A percentile compares a stretch with the other conserved stretches of the same genome.
Evolutionary conservation across 2,329 filamentous ascomycete species (phyloP).

Genomic region (Cyphellophora europaea): DNA sequence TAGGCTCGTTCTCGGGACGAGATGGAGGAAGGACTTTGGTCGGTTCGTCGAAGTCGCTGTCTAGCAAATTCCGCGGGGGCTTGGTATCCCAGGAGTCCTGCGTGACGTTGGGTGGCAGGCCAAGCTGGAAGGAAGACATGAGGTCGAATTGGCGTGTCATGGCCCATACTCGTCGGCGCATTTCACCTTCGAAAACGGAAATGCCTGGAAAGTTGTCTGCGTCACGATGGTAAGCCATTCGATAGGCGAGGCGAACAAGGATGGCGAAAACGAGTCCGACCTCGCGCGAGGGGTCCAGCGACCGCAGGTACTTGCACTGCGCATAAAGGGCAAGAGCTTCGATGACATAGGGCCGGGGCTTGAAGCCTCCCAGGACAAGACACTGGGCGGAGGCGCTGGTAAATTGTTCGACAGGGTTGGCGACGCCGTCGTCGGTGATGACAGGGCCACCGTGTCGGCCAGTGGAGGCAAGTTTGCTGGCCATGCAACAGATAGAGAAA

Average conservation of each 20-base stretch:
- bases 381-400: conserved; percentile 37
- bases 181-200: conserved; percentile 48
- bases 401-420: conserved; percentile 29
- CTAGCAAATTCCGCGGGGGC: conserved; percentile 50
- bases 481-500: conserved; percentile 39
- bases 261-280: conserved; percentile 46
- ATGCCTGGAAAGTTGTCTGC: conserved; percentile 40
- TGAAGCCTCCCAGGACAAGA: conserved; percentile 38
- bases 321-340: conserved; percentile 31
- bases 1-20: conserved; percentile 41
- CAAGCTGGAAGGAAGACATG: conserved; percentile 54
- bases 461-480: conserved; percentile 10
- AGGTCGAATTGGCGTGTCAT: conserved; percentile 47
- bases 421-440: conserved; percentile 37
- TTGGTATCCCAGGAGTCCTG: conserved; percentile 51
- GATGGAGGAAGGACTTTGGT: conserved; percentile 41
- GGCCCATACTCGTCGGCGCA: conserved; percentile 34
- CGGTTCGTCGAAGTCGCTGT: conserved; percentile 50
- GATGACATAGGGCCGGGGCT: conserved; percentile 16
- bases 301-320: conserved; percentile 43
- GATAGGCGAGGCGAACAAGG: conserved; percentile 50
- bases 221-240: conserved; percentile 54
- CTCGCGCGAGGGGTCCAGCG: conserved; percentile 44
- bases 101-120: conserved; percentile 52
- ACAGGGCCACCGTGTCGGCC: conserved; percentile 4